Percentiles rank a stretch among this genome's conserved stretches.
Evolutionary conservation across 2,329 filamentous ascomycete species (phyloP).

Genomic region (Xylariales sp.): DNA sequence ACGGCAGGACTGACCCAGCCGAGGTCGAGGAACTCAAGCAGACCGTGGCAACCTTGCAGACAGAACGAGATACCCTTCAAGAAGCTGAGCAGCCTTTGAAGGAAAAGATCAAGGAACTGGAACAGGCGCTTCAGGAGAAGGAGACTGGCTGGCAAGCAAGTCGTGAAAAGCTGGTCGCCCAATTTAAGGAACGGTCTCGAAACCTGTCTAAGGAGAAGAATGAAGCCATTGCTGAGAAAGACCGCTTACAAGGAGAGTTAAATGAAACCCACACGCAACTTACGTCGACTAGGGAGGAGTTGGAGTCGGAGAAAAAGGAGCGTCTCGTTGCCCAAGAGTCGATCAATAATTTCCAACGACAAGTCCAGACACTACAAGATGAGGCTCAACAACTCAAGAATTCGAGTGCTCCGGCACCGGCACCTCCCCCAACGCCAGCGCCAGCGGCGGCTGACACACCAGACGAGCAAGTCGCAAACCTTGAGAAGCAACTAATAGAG

Average conservation of each 20-base stretch:
- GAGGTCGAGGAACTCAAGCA: conserved; percentile 88
- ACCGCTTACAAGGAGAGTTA: conserved; percentile 46
- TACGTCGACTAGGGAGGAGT: conserved; percentile 42
- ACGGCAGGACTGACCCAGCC: conserved; percentile 89
- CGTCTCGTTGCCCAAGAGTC: conserved; percentile 35
- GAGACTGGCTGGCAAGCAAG: conserved; percentile 48
- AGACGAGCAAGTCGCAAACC: conserved; percentile 42
- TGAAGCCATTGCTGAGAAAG: conserved; percentile 47
- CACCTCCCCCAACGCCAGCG: conserved; percentile 35
- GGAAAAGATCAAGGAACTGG: conserved; percentile 47
- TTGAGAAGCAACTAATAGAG: conserved; percentile 45
- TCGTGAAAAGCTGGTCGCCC: conserved; percentile 52
- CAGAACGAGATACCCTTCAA: conserved; percentile 57
- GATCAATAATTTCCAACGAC: conserved; percentile 36
- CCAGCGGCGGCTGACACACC: conserved; percentile 26
- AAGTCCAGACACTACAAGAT: conserved; percentile 24
- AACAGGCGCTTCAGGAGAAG: conserved; percentile 49
- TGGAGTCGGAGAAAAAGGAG: conserved; percentile 43
- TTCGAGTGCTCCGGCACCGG: conserved; percentile 20
- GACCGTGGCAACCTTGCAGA: conserved; percentile 61
- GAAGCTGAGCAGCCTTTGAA: conserved; percentile 47
- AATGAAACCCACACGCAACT: conserved; percentile 38
- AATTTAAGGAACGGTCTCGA: conserved; percentile 57
- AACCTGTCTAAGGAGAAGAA: conserved; percentile 50
- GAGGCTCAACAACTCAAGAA: conserved; percentile 34